Percentiles rank a stretch among this genome's conserved stretches.
Conservation (phyloP, 345 rosid species). For the Gossypium mustelinum region DNA sequence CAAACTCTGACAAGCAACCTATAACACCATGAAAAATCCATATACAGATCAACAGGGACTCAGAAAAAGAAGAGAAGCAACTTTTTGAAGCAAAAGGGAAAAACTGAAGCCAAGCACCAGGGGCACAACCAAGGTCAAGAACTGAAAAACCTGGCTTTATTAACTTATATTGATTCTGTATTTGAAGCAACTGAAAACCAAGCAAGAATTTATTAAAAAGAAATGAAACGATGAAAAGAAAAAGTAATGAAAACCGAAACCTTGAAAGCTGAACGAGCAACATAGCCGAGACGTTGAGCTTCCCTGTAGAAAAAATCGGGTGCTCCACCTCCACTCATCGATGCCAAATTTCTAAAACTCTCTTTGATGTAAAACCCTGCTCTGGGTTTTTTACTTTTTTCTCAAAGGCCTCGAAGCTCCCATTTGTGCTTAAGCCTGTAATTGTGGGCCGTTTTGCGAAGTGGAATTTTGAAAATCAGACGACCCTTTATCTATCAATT, state of each 20-base stretch:
- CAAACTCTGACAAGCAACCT: conserved; percentile 96
- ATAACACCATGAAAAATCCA: conserved; percentile 14
- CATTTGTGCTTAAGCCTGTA: not conserved
- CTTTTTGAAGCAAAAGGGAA: not conserved
- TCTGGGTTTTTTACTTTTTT: no score
- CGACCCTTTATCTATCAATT: no score
- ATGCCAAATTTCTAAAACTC: conserved; percentile 8
- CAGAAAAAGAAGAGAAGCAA: not conserved
- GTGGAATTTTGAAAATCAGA: no score
- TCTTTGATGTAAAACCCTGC: not conserved
- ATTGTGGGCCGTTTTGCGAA: not conserved
- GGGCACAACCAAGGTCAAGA: conserved; percentile 97
- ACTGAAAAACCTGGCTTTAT: conserved; percentile 79
- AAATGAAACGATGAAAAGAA: not conserved
- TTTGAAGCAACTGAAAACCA: conserved; percentile 73
- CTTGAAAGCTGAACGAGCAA: conserved; percentile 98
- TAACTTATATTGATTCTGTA: conserved; percentile 75
- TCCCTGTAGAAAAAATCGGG: conserved; percentile 97
- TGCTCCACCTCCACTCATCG: conserved; percentile 73
- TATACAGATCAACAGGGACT: not conserved
- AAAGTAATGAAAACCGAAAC: conserved; percentile 22
- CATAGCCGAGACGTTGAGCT: conserved; percentile 96
- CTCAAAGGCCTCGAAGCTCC: no score
- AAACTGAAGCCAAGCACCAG: conserved; percentile 99
- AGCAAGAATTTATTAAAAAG: not conserved